These are phyloP conservation scores for Agaricus blazei DNA, from an alignment of 768 basidiomycete species.

Conservation along the genomic window DNA sequence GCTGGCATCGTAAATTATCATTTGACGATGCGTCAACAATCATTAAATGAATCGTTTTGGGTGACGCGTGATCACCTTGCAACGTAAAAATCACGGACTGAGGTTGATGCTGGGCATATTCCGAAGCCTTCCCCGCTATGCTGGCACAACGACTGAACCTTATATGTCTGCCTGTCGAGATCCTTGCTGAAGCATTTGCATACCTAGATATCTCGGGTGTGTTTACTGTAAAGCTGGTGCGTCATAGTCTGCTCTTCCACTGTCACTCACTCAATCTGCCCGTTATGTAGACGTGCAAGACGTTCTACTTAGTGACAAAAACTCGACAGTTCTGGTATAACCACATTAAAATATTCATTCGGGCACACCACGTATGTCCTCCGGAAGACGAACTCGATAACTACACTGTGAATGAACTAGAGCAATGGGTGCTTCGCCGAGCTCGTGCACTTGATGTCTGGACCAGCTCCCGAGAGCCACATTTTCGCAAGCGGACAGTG, in stretches of 20 bases:
- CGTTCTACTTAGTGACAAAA: background rate
- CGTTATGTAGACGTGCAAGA: conserved; percentile 52
- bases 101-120: no score
- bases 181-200: background rate
- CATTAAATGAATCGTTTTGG: no score
- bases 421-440: background rate
- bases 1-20: no score
- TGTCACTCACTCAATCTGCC: conserved; percentile 23
- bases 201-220: background rate
- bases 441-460: background rate
- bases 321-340: background rate
- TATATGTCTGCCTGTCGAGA: background rate
- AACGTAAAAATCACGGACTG: no score
- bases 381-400: background rate
- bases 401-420: background rate
- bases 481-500: background rate
- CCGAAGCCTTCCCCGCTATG: no score
- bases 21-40: no score
- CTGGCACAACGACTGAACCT: no score
- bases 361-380: background rate
- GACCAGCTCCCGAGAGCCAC: background rate
- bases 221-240: background rate
- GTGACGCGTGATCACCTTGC: no score
- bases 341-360: background rate
- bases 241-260: conserved; percentile 16